Evolutionary conservation across 2,329 filamentous ascomycete species (phyloP).

Genomic region (Colletotrichum acutatum): DNA sequence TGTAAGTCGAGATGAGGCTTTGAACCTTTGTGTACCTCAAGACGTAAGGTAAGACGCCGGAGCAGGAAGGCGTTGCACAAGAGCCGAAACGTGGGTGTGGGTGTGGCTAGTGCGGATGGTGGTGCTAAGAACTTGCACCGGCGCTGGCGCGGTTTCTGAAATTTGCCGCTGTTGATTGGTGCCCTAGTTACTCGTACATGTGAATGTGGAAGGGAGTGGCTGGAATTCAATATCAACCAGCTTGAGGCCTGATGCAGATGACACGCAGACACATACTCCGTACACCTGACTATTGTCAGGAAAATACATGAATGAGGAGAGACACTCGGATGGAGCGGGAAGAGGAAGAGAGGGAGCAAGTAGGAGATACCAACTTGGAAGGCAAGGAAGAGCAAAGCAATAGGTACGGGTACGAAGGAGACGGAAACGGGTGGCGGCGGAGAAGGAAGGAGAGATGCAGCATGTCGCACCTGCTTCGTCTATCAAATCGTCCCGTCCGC

Average conservation of each 20-base stretch:
- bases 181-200: no score
- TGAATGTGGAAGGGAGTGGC: conserved; percentile 21
- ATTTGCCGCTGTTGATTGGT: conserved; percentile 13
- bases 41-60: not conserved
- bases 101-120: conserved; percentile 19
- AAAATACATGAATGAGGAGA: not conserved
- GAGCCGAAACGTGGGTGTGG: conserved; percentile 32
- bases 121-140: not conserved
- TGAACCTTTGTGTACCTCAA: not conserved
- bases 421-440: not conserved
- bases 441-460: conserved; percentile 16
- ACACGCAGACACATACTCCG: not conserved
- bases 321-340: not conserved
- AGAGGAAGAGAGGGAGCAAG: not conserved
- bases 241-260: not conserved
- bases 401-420: not conserved
- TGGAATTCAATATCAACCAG: conserved; percentile 18
- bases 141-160: conserved; percentile 15
- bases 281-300: not conserved
- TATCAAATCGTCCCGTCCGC: not conserved
- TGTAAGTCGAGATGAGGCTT: conserved; percentile 13
- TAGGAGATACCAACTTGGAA: no score
- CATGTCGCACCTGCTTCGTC: not conserved
- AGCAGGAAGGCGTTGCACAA: conserved; percentile 15
- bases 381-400: not conserved